phyloP scores from a whole-genome alignment of 352 stramenopile genomes.

The Pythium sukuiense region DNA sequence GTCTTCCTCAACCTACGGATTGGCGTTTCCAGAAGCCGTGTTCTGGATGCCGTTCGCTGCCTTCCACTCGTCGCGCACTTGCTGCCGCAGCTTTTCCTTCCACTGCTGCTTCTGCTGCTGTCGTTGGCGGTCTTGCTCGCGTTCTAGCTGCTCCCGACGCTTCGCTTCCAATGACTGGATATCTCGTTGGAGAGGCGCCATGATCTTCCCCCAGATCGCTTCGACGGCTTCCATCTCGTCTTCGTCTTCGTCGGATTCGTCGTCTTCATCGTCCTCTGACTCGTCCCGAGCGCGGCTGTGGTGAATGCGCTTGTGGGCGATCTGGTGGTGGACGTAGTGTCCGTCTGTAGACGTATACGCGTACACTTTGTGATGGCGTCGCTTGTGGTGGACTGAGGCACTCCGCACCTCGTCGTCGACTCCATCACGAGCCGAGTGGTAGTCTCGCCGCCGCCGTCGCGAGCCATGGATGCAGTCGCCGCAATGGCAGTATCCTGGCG shows the following conservation, averaged over 20 bases:
- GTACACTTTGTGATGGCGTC: conserved; percentile 17
- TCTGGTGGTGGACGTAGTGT: conserved; percentile 1
- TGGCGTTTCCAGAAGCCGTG: neutral
- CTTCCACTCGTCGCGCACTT: conserved; percentile 18
- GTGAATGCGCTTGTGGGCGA: conserved; percentile 9
- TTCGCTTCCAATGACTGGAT: conserved; percentile 42
- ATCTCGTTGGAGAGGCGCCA: conserved; percentile 31
- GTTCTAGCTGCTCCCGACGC: conserved; percentile 31
- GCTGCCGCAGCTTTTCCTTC: conserved; percentile 26
- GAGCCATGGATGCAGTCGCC: conserved; percentile 1
- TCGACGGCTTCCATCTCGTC: conserved; percentile 5
- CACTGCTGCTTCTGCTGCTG: conserved; percentile 26
- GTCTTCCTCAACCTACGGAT: neutral
- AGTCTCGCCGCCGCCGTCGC: neutral
- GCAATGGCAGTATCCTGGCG: conserved; percentile 11
- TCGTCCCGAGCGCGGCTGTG: neutral
- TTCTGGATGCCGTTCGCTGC: neutral
- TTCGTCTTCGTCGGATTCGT: neutral
- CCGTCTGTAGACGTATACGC: conserved; percentile 5
- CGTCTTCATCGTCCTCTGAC: neutral
- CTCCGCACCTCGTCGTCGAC: neutral
- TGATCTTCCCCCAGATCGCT: conserved; percentile 17
- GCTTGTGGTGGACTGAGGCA: conserved; percentile 17
- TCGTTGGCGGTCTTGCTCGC: conserved; percentile 45
- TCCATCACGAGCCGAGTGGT: neutral